These are phyloP conservation scores for Butyriboletus appendiculatus DNA, from an alignment of 1,284 basidiomycete genomes.

Conservation along the genomic window DNA sequence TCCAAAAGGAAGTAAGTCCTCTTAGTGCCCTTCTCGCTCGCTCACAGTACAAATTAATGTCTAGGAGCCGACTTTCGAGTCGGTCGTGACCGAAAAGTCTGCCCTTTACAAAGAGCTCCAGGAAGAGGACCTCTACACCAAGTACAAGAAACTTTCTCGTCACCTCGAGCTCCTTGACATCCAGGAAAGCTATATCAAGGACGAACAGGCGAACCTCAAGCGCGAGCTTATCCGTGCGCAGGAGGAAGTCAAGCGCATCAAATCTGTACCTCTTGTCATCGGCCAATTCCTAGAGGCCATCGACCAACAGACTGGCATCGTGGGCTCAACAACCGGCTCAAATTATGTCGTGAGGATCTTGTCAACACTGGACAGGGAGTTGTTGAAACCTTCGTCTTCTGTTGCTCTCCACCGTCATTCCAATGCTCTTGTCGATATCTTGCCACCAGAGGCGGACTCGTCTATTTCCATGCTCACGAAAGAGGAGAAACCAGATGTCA, in stretches of 20 bases:
- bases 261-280: constrained; percentile 99
- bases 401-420: constrained; percentile 99
- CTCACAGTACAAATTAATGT: neutral
- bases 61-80: constrained; percentile 90
- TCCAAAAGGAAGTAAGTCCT: constrained; percentile 74
- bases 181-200: constrained; percentile 98
- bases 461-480: constrained; percentile 93
- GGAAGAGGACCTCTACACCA: constrained; percentile 93
- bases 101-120: constrained; percentile 83
- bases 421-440: constrained; percentile 97
- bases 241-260: constrained; percentile 99
- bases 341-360: constrained; percentile 99
- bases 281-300: constrained; percentile 99
- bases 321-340: constrained; percentile 96
- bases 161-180: constrained; percentile 94
- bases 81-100: constrained; percentile 86
- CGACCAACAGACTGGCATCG: constrained; percentile 97
- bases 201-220: constrained; percentile 98
- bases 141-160: constrained; percentile 92
- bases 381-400: constrained; percentile 95
- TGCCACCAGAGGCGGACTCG: constrained; percentile 98
- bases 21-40: neutral
- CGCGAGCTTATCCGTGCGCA: constrained; percentile 97
- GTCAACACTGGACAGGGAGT: constrained; percentile 95
- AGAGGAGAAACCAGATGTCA: constrained; percentile 93